Evolutionary conservation across 1,284 basidiomycete species (phyloP).

Genomic region (Tetrapyrgos nigripes): DNA sequence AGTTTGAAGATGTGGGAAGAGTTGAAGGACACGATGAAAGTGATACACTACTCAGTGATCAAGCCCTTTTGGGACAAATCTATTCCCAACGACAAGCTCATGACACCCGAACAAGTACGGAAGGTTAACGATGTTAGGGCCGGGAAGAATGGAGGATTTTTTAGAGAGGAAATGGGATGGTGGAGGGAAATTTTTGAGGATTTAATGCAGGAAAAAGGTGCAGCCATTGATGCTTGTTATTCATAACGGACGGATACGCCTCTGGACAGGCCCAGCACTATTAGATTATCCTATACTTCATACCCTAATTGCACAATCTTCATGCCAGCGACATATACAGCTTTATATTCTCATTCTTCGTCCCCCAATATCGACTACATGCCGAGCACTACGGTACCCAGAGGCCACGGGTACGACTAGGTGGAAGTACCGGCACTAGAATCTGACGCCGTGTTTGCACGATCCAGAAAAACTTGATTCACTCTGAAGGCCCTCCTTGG

Average conservation of each 20-base stretch:
- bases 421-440: no score
- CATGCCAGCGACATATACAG: no score
- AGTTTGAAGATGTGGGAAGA: constrained; percentile 15
- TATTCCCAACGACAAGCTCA: background rate
- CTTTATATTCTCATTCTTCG: no score
- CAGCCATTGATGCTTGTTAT: background rate
- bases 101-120: background rate
- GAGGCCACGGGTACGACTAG: no score
- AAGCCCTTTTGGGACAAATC: background rate
- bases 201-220: background rate
- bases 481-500: constrained; percentile 25
- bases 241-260: no score
- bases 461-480: constrained; percentile 24
- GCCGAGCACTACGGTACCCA: no score
- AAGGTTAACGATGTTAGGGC: background rate
- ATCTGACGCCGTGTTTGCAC: background rate
- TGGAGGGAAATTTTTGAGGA: background rate
- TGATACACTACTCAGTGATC: background rate
- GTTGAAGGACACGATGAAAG: background rate
- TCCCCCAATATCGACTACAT: no score
- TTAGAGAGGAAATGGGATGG: background rate
- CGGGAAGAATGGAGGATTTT: background rate
- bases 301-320: no score
- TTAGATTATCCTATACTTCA: no score
- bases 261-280: no score